Conservation (phyloP, 2,329 filamentous ascomycete species). For the Amesomyces nigricolor region DNA sequence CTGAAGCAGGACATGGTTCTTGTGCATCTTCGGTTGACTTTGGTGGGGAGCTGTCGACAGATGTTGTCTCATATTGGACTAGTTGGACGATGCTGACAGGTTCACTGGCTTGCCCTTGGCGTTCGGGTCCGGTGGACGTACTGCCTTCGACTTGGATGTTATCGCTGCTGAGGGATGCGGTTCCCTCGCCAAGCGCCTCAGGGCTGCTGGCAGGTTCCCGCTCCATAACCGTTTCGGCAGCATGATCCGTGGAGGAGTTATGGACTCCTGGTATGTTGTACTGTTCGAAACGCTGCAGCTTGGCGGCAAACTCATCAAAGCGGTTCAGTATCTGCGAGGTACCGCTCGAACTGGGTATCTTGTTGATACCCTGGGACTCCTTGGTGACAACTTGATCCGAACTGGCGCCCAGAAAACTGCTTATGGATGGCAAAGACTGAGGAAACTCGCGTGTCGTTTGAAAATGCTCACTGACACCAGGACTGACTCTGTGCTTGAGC, state of each 20-base stretch:
- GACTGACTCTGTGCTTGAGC: slow-evolving; percentile 12
- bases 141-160: not conserved
- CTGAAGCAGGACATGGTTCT: not conserved
- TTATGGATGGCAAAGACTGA: not conserved
- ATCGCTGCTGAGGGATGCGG: not conserved
- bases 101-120: not conserved
- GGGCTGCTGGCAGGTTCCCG: too few relatives aligned
- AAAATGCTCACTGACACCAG: slow-evolving; percentile 21
- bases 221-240: not conserved
- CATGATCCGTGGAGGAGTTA: not conserved
- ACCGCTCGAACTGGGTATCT: slow-evolving; percentile 12
- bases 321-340: slow-evolving; percentile 15
- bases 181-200: too few relatives aligned
- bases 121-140: not conserved
- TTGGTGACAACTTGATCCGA: too few relatives aligned
- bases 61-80: not conserved
- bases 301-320: slow-evolving; percentile 15
- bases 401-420: not conserved
- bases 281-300: slow-evolving; percentile 8
- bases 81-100: not conserved
- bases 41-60: not conserved
- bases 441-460: not conserved
- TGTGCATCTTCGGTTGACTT: not conserved
- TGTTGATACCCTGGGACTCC: not conserved
- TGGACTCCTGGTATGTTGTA: not conserved